Conservation (phyloP, 2,329 filamentous ascomycete genomes). For the Trichophyton equinum region DNA sequence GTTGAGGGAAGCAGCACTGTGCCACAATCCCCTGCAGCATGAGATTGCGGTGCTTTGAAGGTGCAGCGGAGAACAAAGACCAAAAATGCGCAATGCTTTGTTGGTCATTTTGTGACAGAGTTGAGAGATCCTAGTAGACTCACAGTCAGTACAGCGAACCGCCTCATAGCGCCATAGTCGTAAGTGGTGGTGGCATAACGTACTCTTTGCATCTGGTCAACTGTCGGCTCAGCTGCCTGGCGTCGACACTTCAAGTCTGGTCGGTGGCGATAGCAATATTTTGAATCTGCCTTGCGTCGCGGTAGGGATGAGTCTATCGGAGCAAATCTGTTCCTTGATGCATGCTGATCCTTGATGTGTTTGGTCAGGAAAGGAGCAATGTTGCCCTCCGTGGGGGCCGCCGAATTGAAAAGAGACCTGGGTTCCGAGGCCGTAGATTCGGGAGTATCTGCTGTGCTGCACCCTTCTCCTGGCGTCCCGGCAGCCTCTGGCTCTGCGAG, state of each 20-base stretch:
- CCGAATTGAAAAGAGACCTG: constrained; percentile 35
- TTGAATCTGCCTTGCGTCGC: constrained; percentile 55
- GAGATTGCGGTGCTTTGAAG: constrained; percentile 81
- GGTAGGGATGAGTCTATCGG: constrained; percentile 9
- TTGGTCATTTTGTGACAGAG: constrained; percentile 70
- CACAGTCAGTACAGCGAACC: neutral
- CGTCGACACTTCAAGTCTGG: constrained; percentile 88
- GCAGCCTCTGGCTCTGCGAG: neutral
- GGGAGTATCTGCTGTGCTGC: neutral
- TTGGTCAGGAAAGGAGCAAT: constrained; percentile 74
- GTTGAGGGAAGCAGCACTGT: constrained; percentile 93
- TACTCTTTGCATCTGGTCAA: constrained; percentile 86
- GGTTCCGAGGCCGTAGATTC: neutral
- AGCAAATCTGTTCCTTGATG: constrained; percentile 36
- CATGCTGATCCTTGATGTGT: constrained; percentile 75
- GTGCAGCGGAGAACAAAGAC: constrained; percentile 93
- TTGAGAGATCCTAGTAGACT: constrained; percentile 58
- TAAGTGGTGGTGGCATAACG: constrained; percentile 26
- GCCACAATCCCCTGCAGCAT: constrained; percentile 95
- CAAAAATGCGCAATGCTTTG: constrained; percentile 95
- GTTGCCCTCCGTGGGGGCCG: constrained; percentile 51
- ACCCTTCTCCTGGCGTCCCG: neutral
- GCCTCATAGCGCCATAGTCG: neutral
- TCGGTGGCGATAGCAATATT: constrained; percentile 88
- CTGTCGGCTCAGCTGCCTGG: constrained; percentile 86